Evolutionary conservation across 176 grass and related monocot genomes (phyloP).

Genomic region (Carex myosuroides): DNA sequence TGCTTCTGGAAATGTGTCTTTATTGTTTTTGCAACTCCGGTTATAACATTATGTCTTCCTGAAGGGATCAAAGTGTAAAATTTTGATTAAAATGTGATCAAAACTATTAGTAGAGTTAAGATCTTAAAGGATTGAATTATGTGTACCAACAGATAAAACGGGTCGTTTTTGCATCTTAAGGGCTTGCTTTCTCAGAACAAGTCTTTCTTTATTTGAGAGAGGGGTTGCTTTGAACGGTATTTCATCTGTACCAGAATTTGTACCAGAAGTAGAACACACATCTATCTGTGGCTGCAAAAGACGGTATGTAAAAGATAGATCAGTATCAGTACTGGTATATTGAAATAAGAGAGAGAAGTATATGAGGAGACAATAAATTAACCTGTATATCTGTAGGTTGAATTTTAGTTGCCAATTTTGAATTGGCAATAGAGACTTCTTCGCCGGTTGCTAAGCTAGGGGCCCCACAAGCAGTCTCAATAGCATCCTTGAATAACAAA

Average conservation of each 20-base stretch:
- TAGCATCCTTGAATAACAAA: conserved; percentile 48
- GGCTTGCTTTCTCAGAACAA: conserved; percentile 84
- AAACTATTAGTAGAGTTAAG: neutral
- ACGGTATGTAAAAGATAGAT: neutral
- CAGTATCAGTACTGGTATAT: neutral
- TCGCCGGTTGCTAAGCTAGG: neutral
- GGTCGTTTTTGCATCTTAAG: conserved; percentile 72
- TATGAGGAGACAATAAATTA: neutral
- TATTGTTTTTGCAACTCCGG: conserved; percentile 86
- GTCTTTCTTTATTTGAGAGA: conserved; percentile 88
- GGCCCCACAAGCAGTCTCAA: conserved; percentile 36
- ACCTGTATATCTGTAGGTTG: conserved; percentile 17
- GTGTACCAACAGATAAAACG: conserved; percentile 74
- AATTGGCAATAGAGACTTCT: neutral
- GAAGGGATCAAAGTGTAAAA: conserved; percentile 21
- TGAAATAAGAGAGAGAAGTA: neutral
- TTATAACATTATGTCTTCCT: conserved; percentile 85
- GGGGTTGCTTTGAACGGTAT: conserved; percentile 38
- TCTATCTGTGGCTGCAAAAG: conserved; percentile 31
- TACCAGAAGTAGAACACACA: conserved; percentile 21
- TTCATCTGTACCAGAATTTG: conserved; percentile 22
- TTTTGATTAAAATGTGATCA: neutral
- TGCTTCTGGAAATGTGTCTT: conserved; percentile 86
- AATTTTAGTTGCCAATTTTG: neutral
- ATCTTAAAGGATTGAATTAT: neutral